Evolutionary conservation across 2,329 filamentous ascomycete genomes (phyloP).

Genomic region (Conoideocrella luteorostrata): DNA sequence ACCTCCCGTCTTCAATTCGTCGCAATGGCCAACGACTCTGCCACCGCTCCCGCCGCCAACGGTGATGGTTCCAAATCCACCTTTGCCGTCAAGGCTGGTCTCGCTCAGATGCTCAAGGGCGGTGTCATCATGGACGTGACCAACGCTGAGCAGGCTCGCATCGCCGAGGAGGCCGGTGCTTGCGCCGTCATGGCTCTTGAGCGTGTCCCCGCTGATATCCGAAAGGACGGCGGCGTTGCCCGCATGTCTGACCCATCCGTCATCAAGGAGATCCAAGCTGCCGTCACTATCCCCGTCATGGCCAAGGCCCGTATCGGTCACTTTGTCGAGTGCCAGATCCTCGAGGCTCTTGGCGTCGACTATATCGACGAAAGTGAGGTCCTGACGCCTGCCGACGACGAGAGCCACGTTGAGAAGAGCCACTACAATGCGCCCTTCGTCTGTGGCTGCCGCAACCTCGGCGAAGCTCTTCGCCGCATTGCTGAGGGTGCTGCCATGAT

Average conservation of each 20-base stretch:
- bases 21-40: conserved; percentile 30
- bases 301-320: conserved; percentile 97
- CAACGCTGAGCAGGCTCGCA: conserved; percentile 86
- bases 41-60: conserved; percentile 18
- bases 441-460: conserved; percentile 90
- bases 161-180: conserved; percentile 94
- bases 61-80: conserved; percentile 39
- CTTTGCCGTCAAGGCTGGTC: conserved; percentile 88
- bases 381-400: conserved; percentile 85
- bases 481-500: conserved; percentile 97
- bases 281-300: conserved; percentile 98
- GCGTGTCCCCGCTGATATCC: conserved; percentile 94
- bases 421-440: conserved; percentile 83
- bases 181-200: conserved; percentile 98
- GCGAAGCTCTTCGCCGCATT: conserved; percentile 86
- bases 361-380: conserved; percentile 99
- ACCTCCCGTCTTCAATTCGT: no score
- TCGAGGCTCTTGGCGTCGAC: conserved; percentile 90
- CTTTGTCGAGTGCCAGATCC: conserved; percentile 97
- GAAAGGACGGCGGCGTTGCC: conserved; percentile 83
- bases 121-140: conserved; percentile 99
- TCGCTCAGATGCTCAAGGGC: conserved; percentile 97
- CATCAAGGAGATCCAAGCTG: conserved; percentile 91
- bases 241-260: conserved; percentile 94
- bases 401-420: conserved; percentile 87